A percentile compares a stretch with the other conserved stretches of the same genome.
These are phyloP conservation scores for Blastocystis sp. DNA, from an alignment of 352 stramenopile species.

Conservation along the genomic window DNA sequence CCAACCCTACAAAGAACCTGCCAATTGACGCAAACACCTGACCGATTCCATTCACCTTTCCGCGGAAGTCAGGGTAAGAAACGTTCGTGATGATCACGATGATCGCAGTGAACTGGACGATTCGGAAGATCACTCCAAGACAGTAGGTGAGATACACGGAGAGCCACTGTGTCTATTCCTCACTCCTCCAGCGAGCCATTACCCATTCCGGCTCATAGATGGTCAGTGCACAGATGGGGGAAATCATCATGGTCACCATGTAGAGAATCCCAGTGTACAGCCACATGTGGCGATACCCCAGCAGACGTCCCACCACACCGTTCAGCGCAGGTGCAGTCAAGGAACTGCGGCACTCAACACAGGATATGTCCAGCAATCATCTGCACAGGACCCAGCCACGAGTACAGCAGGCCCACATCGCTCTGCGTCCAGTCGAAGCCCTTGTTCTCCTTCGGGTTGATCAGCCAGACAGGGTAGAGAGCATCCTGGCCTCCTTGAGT, in stretches of 20 bases:
- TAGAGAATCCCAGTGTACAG: not conserved
- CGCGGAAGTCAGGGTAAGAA: conserved; percentile 43
- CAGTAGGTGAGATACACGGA: conserved; percentile 17
- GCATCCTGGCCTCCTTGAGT: conserved; percentile 36
- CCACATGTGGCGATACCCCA: conserved; percentile 44
- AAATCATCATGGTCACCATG: conserved; percentile 17
- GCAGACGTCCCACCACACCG: not conserved
- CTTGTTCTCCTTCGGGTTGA: conserved; percentile 29
- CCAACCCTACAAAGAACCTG: conserved; percentile 28
- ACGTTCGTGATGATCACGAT: conserved; percentile 56
- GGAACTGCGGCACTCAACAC: not conserved
- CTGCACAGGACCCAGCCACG: conserved; percentile 22
- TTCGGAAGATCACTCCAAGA: not conserved
- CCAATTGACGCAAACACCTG: conserved; percentile 48
- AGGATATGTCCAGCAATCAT: conserved; percentile 59
- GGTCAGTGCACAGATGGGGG: conserved; percentile 7
- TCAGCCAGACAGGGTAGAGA: conserved; percentile 58
- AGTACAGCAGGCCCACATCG: conserved; percentile 42
- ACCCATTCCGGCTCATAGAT: not conserved
- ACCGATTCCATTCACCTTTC: conserved; percentile 57
- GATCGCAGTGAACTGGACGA: conserved; percentile 29
- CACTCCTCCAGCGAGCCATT: not conserved
- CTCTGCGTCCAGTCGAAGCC: conserved; percentile 47
- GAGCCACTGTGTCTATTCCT: conserved; percentile 24
- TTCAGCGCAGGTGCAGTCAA: conserved; percentile 44